These are phyloP conservation scores for Quercus cerris DNA, from an alignment of 306 rosid species.

Conservation along the genomic window DNA sequence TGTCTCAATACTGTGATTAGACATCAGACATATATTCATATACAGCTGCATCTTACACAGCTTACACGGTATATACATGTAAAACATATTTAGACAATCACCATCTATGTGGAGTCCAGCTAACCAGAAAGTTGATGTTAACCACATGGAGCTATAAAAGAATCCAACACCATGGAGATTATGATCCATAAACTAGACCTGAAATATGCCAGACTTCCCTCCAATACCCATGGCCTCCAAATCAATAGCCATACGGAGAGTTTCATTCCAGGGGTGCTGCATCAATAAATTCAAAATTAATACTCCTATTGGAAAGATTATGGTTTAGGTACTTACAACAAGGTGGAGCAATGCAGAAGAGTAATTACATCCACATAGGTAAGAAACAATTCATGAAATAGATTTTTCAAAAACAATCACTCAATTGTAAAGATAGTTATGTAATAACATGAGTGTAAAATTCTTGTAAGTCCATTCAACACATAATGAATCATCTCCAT, in stretches of 20 bases:
- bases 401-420: not conserved
- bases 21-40: not conserved
- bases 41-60: not conserved
- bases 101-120: not conserved
- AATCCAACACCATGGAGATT: slow-evolving; percentile 8
- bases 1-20: not conserved
- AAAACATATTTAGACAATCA: not conserved
- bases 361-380: not conserved
- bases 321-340: slow-evolving; percentile 11
- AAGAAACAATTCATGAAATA: not conserved
- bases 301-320: slow-evolving; percentile 5
- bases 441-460: not conserved
- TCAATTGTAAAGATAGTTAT: not conserved
- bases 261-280: slow-evolving; percentile 94
- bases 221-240: slow-evolving; percentile 98
- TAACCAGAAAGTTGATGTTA: not conserved
- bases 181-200: slow-evolving; percentile 54
- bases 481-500: not conserved
- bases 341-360: not conserved
- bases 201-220: slow-evolving; percentile 91
- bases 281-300: slow-evolving; percentile 21
- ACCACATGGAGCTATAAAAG: slow-evolving; percentile 3
- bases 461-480: not conserved
- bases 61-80: not conserved
- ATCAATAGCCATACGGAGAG: slow-evolving; percentile 80